phyloP scores from a whole-genome alignment of 2,329 filamentous ascomycete species.

The Paecilomyces formosus region DNA sequence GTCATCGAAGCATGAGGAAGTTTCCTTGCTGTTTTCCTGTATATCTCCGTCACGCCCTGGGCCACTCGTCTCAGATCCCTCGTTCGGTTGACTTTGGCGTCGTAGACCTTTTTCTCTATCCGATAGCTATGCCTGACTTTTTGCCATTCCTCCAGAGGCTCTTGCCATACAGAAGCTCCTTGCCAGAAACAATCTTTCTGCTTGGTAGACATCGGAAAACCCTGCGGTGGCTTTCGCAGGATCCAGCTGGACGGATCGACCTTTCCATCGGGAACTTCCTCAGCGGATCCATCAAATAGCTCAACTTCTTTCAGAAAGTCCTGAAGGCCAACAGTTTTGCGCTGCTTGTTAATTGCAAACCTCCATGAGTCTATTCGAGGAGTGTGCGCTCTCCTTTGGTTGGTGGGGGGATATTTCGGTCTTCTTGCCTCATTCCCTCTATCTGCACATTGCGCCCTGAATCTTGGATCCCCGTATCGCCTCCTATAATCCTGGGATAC shows the following conservation, averaged over 20 bases:
- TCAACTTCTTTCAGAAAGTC: conserved; percentile 22
- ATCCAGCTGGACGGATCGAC: conserved; percentile 36
- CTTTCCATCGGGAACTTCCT: conserved; percentile 29
- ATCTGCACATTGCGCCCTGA: conserved; percentile 21
- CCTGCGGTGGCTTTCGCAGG: conserved; percentile 33
- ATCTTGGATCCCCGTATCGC: conserved; percentile 27
- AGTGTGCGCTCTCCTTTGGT: conserved; percentile 12
- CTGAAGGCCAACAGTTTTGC: conserved; percentile 21
- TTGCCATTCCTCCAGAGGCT: conserved; percentile 33
- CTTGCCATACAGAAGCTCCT: conserved; percentile 31
- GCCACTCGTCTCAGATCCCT: conserved; percentile 20
- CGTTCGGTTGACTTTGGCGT: conserved; percentile 29
- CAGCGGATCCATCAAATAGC: conserved; percentile 27
- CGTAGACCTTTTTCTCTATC: conserved; percentile 25
- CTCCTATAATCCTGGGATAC: conserved; percentile 23
- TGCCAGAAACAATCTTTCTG: conserved; percentile 33
- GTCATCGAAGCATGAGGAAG: neutral
- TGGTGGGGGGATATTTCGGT: conserved; percentile 18
- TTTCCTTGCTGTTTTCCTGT: conserved; percentile 6
- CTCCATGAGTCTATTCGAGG: conserved; percentile 34
- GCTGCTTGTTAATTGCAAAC: conserved; percentile 26
- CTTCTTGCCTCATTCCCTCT: conserved; percentile 9
- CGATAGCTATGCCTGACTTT: conserved; percentile 27
- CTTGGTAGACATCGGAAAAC: conserved; percentile 24
- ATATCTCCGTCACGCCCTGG: conserved; percentile 7